Evolutionary conservation across 805 yeast species (phyloP), one percentile per base, ranked within the genome.

Genomic region (Starmerella scarabaei): DNA sequence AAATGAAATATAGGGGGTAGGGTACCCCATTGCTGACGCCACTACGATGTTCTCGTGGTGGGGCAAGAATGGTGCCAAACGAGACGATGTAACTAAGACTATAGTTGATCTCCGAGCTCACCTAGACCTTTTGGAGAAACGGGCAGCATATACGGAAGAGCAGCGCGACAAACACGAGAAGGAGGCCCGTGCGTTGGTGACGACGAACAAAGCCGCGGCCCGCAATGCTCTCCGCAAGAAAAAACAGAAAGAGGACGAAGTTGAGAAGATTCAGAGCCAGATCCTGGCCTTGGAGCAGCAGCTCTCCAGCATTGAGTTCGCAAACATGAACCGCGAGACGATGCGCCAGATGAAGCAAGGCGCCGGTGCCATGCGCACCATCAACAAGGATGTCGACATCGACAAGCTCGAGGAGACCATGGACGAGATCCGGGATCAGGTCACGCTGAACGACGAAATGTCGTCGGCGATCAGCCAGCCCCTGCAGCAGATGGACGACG

Each of bases 311-410:
- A 82, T 91, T 44, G 98, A 91, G 63, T 73, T 80, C 38, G 98
- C 98, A 38, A 88, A 88, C 66, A 73, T 91, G 75, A 91, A 91
- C 68, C 68, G 83, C 62, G 98, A 91, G 65, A 91, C 98, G 24
- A 82, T 91, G 94, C 84, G 84, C 71, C 94, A 94, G 38, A 91
- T 91, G 97, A 80, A 88, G 62, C 93, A 84, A 60, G 97, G 97
- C 44, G 94, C 98, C 4, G 72, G 72, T 57, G 97, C 97, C 31
- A 84, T 91, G 94, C 85, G 86, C 59, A 80, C 80, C 55, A 88
- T 91, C 55, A 97, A 91, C 61, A 86, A 85, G 49, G 94, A 85
- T 55, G 76, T 91, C 67, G 79, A 91, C 58, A 84, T 91, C 45
- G 98, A 91, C 62, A 86, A 85, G 66, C 96, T 91, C 32, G 98